A percentile compares a stretch with the other conserved stretches of the same genome.
Conservation (phyloP, 2,329 filamentous ascomycete species). For the Sarocladiaceae sp. region DNA sequence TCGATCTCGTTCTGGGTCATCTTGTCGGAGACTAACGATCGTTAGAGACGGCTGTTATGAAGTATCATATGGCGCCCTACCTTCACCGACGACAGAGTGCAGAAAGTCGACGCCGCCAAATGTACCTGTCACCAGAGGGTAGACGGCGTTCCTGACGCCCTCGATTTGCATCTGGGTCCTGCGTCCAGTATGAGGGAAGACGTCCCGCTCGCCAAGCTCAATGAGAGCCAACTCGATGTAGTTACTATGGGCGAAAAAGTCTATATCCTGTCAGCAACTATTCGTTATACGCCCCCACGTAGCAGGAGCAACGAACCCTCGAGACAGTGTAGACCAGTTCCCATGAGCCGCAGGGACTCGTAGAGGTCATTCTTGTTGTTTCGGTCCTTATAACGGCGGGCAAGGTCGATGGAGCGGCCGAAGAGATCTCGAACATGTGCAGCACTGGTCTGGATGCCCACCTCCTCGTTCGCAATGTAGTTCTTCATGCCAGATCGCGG, state of each 20-base stretch:
- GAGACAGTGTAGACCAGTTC: slow-evolving; percentile 83
- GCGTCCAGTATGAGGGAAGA: slow-evolving; percentile 84
- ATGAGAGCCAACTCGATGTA: slow-evolving; percentile 84
- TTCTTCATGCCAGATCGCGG: slow-evolving; percentile 75
- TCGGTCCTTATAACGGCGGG: slow-evolving; percentile 57
- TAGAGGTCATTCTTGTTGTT: slow-evolving; percentile 66
- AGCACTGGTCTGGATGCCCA: slow-evolving; percentile 76
- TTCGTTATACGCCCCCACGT: not conserved
- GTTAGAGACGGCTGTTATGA: slow-evolving; percentile 13
- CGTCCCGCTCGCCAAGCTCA: slow-evolving; percentile 70
- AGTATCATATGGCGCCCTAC: slow-evolving; percentile 30
- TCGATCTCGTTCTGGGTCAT: slow-evolving; percentile 86
- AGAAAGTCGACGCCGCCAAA: slow-evolving; percentile 94
- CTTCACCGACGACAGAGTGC: slow-evolving; percentile 72
- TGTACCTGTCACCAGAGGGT: slow-evolving; percentile 81
- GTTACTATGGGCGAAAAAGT: slow-evolving; percentile 91
- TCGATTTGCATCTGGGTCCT: slow-evolving; percentile 63
- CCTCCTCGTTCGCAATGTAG: slow-evolving; percentile 83
- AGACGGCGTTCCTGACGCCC: slow-evolving; percentile 61
- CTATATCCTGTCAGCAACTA: slow-evolving; percentile 31
- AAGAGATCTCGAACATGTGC: slow-evolving; percentile 70
- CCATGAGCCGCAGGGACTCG: slow-evolving; percentile 79
- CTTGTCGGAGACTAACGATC: slow-evolving; percentile 68
- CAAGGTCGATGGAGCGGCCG: slow-evolving; percentile 68
- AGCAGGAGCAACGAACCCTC: slow-evolving; percentile 47